Evolutionary conservation across 768 basidiomycete genomes (phyloP), one percentile per base, ranked within the genome.

Genomic region (Tylopilus balloui): DNA sequence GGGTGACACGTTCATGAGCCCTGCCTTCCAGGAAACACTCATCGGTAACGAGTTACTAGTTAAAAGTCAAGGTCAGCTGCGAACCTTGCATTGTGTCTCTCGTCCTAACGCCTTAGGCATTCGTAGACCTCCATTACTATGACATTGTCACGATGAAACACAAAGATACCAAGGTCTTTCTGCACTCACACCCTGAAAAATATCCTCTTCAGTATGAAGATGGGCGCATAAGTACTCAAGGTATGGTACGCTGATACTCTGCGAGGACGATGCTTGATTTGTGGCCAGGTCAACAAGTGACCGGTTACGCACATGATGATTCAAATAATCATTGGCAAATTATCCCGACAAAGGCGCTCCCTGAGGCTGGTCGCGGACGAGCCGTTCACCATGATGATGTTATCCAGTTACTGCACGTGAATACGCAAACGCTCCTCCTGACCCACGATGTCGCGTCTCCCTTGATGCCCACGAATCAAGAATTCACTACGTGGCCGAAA

Each of bases 391-490:
- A 97, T 53, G 78, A 88, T 51, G 96, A 98, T 66, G 69, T 90
- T 45, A 76, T 98, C 55, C 93, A 92, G 60, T 78, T 98, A 17
- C 74, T 92, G 20, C 96, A 99, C 61, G 78, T 91, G 63, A 81
- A 80, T 65, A 95, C 94, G 10, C 74, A 94, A 53, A 81, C 83
- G 1, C 69, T 83, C 49, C 83, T 99, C 39, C 71, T 99, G 37
- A 96, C 94, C 3, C 96, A 99, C 60, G 96, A 99, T 66, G 96
- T 99, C 50, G 96, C 96, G 0, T 96, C 92, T 1, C 90, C 96
- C 5, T 79, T 93, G 42, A 94, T 92, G 86, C 86, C 96, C 14
- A 99, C 96, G 41, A 98, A 98, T 67, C 93, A 97, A 64, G 96
- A 99, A 67, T 93, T 98, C 69, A 99, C 96, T 6, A 98, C 96